Evolutionary conservation across 2,329 filamentous ascomycete genomes (phyloP), one percentile per base, ranked within the genome.

Genomic region (Coniochaeta sp.): DNA sequence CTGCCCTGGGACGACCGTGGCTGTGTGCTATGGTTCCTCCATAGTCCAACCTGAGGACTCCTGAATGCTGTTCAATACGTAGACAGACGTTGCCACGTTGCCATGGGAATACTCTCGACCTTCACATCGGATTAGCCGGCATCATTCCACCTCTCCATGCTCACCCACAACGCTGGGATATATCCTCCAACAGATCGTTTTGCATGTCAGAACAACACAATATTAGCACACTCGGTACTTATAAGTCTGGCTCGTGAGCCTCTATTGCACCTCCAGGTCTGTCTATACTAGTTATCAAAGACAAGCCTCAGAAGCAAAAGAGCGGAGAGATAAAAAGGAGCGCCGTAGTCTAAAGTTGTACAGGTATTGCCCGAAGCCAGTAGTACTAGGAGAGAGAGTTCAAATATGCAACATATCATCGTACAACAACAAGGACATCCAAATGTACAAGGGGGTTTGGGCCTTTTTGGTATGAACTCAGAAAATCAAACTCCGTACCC

Each of bases 251-350:
- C 38, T 24, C 38, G 22, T 30, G 45, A 31, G 45, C 45, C 45
- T 48, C 45, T 48, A 48, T 48, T 48, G 18, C 45, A 48, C 45
- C 48, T 48, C 27, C 49, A 48, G n/a, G 53, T 49, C 54, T 54
- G 52, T 60, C 57, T 63, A 62, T 59, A 60, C 42, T 63, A 65
- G 60, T 63, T 54, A 53, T 55, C 56, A 50, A 55, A 56, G 53
- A 63, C 58, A 60, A 59, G 26, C 52, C 52, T n/a, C 46, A 55
- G 51, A 61, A 59, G 49, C n/a, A n/a, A n/a, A 53, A 57, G 61
- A 60, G 59, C 54, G 58, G 60, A 62, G 61, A 61, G 58, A 55
- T 53, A 53, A 48, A 35, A 51, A 57, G 51, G 53, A 57, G 55
- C 48, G 57, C 61, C 57, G 55, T 51, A 52, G 38, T 42, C 38